Evolutionary conservation across 1,139 yeast species (phyloP).

Genomic region (Yamadazyma blattariae): DNA sequence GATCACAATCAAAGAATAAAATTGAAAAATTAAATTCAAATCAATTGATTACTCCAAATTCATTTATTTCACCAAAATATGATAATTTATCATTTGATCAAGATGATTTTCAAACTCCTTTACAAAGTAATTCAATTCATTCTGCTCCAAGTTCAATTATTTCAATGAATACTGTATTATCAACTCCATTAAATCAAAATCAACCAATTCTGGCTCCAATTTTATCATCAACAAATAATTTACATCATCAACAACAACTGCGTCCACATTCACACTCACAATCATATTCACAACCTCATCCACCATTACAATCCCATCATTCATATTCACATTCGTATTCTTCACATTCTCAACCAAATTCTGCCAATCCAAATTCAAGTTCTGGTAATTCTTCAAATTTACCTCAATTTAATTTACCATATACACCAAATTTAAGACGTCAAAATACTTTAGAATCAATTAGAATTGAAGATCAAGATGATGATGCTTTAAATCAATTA

Average conservation of each 20-base stretch:
- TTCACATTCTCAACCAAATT: not conserved
- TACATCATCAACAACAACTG: not conserved
- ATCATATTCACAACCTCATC: not conserved
- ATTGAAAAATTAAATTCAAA: conserved; percentile 32
- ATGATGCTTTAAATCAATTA: conserved; percentile 44
- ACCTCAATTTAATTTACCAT: conserved; percentile 7
- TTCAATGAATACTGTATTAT: conserved; percentile 1
- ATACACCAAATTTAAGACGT: conserved; percentile 15
- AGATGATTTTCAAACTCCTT: conserved; percentile 31
- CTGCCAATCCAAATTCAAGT: not conserved
- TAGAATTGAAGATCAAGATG: conserved; percentile 40
- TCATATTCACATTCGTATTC: not conserved
- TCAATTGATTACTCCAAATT: conserved; percentile 42
- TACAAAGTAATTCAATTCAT: conserved; percentile 14
- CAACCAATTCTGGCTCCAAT: not conserved
- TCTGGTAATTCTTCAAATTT: conserved; percentile 3
- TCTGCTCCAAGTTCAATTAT: conserved; percentile 2
- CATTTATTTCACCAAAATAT: conserved; percentile 40
- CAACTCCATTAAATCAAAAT: conserved; percentile 3
- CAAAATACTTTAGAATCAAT: conserved; percentile 31
- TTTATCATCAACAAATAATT: not conserved
- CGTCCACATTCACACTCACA: not conserved
- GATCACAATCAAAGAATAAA: conserved; percentile 14
- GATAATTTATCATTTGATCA: conserved; percentile 25
- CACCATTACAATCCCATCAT: not conserved